Evolutionary conservation across 2,329 filamentous ascomycete genomes (phyloP).

Genomic region (Aspergillaceae sp.): DNA sequence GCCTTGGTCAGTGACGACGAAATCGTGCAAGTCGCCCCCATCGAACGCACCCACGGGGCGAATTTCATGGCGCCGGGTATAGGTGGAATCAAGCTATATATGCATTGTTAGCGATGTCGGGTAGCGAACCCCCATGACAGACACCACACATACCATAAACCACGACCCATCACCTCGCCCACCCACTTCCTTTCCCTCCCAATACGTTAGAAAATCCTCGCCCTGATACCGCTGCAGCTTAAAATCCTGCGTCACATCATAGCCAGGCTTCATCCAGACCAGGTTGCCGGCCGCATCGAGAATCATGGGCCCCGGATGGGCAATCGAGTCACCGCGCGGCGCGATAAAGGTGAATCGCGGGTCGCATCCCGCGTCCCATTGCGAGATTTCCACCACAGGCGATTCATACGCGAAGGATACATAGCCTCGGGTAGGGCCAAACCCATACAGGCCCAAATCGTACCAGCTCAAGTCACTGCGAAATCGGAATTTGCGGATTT

Average conservation of each 20-base stretch:
- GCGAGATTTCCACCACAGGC: constrained; percentile 17
- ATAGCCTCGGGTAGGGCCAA: constrained; percentile 20
- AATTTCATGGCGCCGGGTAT: constrained; percentile 14
- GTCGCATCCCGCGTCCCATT: constrained; percentile 19
- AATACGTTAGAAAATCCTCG: constrained; percentile 18
- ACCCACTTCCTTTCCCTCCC: constrained; percentile 15
- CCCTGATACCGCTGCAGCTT: constrained; percentile 17
- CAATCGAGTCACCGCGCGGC: constrained; percentile 23
- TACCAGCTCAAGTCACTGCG: constrained; percentile 16
- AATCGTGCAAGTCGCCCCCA: constrained; percentile 26
- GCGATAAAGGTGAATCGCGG: constrained; percentile 22
- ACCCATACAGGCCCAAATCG: constrained; percentile 23
- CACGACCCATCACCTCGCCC: constrained; percentile 15
- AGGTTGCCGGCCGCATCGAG: constrained; percentile 19
- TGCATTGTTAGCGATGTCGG: no score
- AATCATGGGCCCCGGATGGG: constrained; percentile 19
- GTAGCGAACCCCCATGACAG: neutral
- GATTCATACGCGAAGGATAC: constrained; percentile 22
- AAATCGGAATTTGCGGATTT: constrained; percentile 11
- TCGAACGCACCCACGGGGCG: constrained; percentile 11
- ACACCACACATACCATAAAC: constrained; percentile 15
- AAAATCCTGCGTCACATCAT: constrained; percentile 19
- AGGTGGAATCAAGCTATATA: constrained; percentile 17
- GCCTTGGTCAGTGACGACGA: constrained; percentile 21
- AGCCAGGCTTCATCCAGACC: constrained; percentile 19